These are phyloP conservation scores for Castanea crenata DNA, from an alignment of 306 rosid species.

Conservation along the genomic window DNA sequence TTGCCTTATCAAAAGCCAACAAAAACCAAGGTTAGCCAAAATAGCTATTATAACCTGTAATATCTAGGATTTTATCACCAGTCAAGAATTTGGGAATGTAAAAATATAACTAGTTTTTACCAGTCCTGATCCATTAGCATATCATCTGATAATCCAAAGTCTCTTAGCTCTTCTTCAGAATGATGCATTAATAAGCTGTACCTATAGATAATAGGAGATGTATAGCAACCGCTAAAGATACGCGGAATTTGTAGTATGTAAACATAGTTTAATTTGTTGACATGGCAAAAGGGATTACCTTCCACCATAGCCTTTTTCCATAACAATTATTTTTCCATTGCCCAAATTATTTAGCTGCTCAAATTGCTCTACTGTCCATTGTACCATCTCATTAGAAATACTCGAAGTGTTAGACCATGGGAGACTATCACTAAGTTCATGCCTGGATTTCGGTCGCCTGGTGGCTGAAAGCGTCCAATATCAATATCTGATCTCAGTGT, in stretches of 20 bases:
- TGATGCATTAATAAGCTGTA: slow-evolving; percentile 71
- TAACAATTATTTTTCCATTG: slow-evolving; percentile 64
- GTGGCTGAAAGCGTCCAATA: slow-evolving; percentile 77
- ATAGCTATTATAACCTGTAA: neutral
- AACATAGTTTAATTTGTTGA: neutral
- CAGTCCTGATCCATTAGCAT: slow-evolving; percentile 84
- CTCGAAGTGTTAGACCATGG: slow-evolving; percentile 82
- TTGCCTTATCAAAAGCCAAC: slow-evolving; percentile 53
- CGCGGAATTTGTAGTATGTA: neutral
- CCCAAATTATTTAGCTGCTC: slow-evolving; percentile 62
- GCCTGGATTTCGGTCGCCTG: slow-evolving; percentile 50
- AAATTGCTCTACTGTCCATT: slow-evolving; percentile 83
- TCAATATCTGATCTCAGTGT: slow-evolving; percentile 76
- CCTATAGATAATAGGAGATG: slow-evolving; percentile 27
- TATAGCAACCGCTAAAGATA: no score
- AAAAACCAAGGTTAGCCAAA: neutral
- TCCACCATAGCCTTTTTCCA: slow-evolving; percentile 87
- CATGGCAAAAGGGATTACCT: slow-evolving; percentile 33
- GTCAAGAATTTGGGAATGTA: neutral
- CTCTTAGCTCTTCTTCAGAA: slow-evolving; percentile 58
- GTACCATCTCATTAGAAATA: slow-evolving; percentile 93
- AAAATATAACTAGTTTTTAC: slow-evolving; percentile 27
- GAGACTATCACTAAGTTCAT: slow-evolving; percentile 80
- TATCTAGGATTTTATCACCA: neutral
- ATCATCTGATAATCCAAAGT: slow-evolving; percentile 77